Base-by-base conservation (phyloP, 805 yeast species). In the Metschnikowia matae region DNA sequence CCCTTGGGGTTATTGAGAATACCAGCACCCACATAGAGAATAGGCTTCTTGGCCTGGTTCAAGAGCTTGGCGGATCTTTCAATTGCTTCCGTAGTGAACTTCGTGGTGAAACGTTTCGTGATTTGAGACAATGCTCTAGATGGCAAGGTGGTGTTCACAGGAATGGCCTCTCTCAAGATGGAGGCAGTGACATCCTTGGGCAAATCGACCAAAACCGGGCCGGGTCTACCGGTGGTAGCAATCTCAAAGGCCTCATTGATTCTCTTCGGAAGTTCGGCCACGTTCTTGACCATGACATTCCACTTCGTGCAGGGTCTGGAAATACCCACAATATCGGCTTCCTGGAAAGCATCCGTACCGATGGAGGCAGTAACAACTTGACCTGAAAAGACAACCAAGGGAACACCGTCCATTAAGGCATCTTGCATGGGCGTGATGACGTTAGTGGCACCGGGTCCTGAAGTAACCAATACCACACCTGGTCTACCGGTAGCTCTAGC, bases 311-410 rank as follows among this genome's bases (percentile, higher is more conserved):
- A 94, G 6, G 96, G 84, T 67, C 99, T 82, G 4, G 98, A 89
- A 63, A 94, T 94, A 62, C 98, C 99, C 43, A 94, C 82, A 48
- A 92, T 95, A 66, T 94, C 99, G 46, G 99, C 99, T 75, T 94
- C 99, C 77, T 94, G 99, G 85, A 94, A 94, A 26, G 98, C 96
- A 69, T 94, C 99, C 13, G 98, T 92, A 64, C 99, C 99, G 61
- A 94, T 94, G 40, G 96, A 91, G 49, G 85, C 73, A 34, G 99
- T 94, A 51, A 96, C 88, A 35, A 94, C 99, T 79, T 94, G 99
- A 52, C 99, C 99, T 3, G 97, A 82, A 73, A 94, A 94, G 17
- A 92, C 98, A 58, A 94, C 91, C 76, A 94, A 78, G 46, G 99
- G 99, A 37, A 90, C 89, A 74, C 99, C 99, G 70, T 94, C 99